Evolutionary conservation across 495 filamentous ascomycete genomes (phyloP), one percentile per base, ranked within the genome.

Genomic region (Letharia columbiana): DNA sequence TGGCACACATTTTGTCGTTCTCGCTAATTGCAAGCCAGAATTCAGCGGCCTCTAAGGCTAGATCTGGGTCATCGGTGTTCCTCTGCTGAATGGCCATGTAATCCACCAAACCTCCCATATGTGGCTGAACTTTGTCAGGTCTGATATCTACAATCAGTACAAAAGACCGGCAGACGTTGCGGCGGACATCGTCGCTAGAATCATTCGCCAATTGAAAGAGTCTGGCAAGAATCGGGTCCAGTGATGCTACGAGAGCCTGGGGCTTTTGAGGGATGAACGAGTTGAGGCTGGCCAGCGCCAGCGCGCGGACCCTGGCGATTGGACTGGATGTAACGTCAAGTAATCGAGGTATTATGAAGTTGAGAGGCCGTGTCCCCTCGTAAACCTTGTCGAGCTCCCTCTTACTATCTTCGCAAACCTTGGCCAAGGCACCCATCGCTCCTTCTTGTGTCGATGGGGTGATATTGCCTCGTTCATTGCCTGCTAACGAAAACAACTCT

Each of bases 1-100:
- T 80, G 49, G 83, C 81, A 74, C 89, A 89, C 60, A 99, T 75
- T 60, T 85, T 82, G 45, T 87, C 81, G 73, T 96, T 91, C 74
- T 96, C 95, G 39, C 92, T 92, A 41, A 96, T 86, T 60, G 89
- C 89, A 60, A 99, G 84, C 91, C 93, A 99, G 73, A 99, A 99
- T 75, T 98, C 94, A 11, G 95, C 93, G 20, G 94, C 94, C 75
- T 98, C 94, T 45, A 94, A 86, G 52, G 92, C 91, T 60, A 98
- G 82, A 60, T 98, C 94, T 60, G 91, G 89, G 69, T 96, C 92
- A 41, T 94, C 89, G 50, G 77, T 77, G 66, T 87, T 91, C 70
- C 87, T 83, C 75, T 98, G 94, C 74, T 98, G 93, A 37, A 86
- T 77, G 66, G 96, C 82, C 76, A 96, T 96, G 74, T 96, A 99